Base-by-base conservation (phyloP, 164 flowering plant species). In the Liquidambar formosana region DNA sequence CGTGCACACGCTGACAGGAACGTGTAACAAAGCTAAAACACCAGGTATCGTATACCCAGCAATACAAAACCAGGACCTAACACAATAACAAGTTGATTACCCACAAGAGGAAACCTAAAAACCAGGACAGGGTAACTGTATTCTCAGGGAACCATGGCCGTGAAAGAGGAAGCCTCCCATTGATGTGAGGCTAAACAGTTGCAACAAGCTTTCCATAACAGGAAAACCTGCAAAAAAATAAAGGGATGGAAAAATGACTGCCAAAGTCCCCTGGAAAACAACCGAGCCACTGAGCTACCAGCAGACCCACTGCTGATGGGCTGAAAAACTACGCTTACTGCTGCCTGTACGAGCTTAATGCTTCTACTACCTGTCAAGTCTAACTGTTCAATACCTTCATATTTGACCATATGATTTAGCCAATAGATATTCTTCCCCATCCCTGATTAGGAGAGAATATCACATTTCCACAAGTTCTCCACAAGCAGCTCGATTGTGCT, bases 191-290 rank as follows among this genome's bases (percentile, higher is more conserved):
- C 62, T 1, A 71, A 71, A 78, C 43, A 59, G 60, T 56, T 28
- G 38, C 14, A 81, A 78, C 86, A 79, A 69, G 79, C 76, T 65
- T 69, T 57, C 64, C 38, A 28, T 54, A 52, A 44, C 28, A 61
- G 54, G 71, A 63, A 75, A 77, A 77, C 85, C 77, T 69, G 85
- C 74, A 73, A 82, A 86, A 86, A 81, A 65, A 12, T 14, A 45
- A 43, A 67, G 5, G 47, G 52, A 14, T 22, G 61, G 58, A 25
- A 46, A 46, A 51, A 46, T 8, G 26, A 25, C 49, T 18, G 70
- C 84, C 84, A 77, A 64, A 52, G 70, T 75, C 67, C 76, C 79
- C 76, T 13, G 72, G 71, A 82, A 81, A 83, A 81, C 82, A 81
- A 82, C 82, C 75, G 59, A 76, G 78, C 68, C 75, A 76, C 63